Evolutionary conservation across 257 asterid species (phyloP).

Genomic region (Plantago major): DNA sequence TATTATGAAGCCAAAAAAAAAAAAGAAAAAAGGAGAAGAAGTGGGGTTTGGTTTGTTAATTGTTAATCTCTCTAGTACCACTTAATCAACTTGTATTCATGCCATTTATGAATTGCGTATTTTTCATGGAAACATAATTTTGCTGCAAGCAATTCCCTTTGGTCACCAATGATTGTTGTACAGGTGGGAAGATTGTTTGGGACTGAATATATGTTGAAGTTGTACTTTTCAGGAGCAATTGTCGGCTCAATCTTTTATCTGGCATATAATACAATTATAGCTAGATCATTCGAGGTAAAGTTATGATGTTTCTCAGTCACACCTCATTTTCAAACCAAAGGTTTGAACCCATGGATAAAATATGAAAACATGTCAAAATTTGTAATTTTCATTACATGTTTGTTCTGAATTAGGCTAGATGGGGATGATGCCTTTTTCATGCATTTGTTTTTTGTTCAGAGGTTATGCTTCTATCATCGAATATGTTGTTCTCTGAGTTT

Average conservation of each 20-base stretch:
- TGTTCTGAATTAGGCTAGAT: not conserved
- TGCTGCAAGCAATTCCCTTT: not conserved
- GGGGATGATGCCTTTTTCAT: not conserved
- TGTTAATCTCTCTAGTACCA: not conserved
- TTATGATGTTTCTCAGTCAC: not conserved
- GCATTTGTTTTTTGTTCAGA: not conserved
- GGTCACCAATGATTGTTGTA: conserved; percentile 19
- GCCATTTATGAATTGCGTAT: not conserved
- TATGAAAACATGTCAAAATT: not conserved
- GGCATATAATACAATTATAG: conserved; percentile 62
- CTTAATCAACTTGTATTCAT: conserved; percentile 1
- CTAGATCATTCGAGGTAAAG: conserved; percentile 55
- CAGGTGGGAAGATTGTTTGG: conserved; percentile 79
- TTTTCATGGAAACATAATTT: not conserved
- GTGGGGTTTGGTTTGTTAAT: not conserved
- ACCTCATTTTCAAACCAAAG: conserved; percentile 1
- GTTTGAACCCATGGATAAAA: not conserved
- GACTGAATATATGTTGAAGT: conserved; percentile 64
- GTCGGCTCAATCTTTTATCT: conserved; percentile 79
- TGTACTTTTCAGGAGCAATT: conserved; percentile 80
- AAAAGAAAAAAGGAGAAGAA: no score
- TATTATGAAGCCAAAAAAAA: no score
- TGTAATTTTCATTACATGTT: not conserved
- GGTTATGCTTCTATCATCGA: not conserved
- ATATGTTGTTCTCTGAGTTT: no score